A percentile compares a stretch with the other conserved stretches of the same genome.
Conservation (phyloP, 2,329 filamentous ascomycete genomes). For the Claviceps spartinae region DNA sequence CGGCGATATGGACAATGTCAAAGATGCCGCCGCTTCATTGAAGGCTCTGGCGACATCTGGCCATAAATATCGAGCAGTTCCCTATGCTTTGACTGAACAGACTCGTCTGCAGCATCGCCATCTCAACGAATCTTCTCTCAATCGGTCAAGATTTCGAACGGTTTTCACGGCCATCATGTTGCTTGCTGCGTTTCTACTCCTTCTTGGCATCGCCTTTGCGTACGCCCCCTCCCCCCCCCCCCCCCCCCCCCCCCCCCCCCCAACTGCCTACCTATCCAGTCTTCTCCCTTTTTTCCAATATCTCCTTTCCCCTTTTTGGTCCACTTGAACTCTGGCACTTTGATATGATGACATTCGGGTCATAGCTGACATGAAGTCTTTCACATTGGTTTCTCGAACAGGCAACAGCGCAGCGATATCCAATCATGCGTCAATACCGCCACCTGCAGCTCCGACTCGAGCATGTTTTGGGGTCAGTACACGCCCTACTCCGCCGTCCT, state of each 20-base stretch:
- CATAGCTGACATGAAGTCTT: background rate
- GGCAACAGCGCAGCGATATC: slow-evolving; percentile 5
- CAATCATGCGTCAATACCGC: background rate
- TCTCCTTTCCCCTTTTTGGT: background rate
- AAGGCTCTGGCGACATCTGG: slow-evolving; percentile 10
- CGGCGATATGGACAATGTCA: slow-evolving; percentile 5
- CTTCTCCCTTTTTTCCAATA: background rate
- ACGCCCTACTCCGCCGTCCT: slow-evolving; percentile 69
- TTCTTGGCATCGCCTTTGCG: slow-evolving; percentile 10
- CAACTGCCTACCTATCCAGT: background rate
- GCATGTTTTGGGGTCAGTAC: slow-evolving; percentile 75
- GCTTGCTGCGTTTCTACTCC: slow-evolving; percentile 6
- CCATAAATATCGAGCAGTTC: slow-evolving; percentile 18
- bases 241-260: too few relatives aligned
- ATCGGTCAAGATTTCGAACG: slow-evolving; percentile 6
- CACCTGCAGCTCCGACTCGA: slow-evolving; percentile 43
- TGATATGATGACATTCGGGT: background rate
- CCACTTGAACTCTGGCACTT: too few relatives aligned
- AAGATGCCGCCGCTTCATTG: slow-evolving; percentile 1
- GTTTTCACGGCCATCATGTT: slow-evolving; percentile 8
- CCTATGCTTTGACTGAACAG: slow-evolving; percentile 5
- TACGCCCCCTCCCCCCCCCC: too few relatives aligned
- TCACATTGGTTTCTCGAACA: background rate
- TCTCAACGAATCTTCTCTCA: background rate
- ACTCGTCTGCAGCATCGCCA: background rate